phyloP scores from a whole-genome alignment of 306 rosid genomes.

The Macrotyloma uniflorum region DNA sequence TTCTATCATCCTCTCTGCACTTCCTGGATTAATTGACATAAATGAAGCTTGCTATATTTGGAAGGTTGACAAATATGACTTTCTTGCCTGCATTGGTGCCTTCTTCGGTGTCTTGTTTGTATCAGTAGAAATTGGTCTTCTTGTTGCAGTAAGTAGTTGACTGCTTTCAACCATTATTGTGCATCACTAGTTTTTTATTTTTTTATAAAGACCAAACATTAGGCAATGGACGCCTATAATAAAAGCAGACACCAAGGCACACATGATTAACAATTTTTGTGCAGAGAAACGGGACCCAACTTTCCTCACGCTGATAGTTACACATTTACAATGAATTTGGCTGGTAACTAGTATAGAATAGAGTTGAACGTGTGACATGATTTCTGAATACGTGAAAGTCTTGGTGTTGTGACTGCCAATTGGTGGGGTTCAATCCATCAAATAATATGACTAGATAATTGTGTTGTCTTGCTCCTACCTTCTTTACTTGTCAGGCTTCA shows the following conservation, averaged over 20 bases:
- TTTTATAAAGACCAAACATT: not conserved
- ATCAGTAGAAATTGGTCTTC: conserved; percentile 75
- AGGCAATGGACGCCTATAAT: not conserved
- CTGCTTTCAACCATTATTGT: not conserved
- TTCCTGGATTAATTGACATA: conserved; percentile 76
- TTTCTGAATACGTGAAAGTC: not conserved
- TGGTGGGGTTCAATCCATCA: conserved; percentile 20
- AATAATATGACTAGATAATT: conserved; percentile 1
- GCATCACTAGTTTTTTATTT: not conserved
- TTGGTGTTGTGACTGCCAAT: not conserved
- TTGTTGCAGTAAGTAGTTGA: conserved; percentile 60
- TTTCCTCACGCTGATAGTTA: not conserved
- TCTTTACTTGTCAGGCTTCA: not conserved
- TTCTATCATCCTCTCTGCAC: conserved; percentile 82
- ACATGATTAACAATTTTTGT: conserved; percentile 12
- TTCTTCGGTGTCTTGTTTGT: conserved; percentile 76
- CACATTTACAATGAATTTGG: not conserved
- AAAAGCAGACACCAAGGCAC: not conserved
- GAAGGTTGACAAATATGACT: conserved; percentile 84
- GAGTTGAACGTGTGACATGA: not conserved
- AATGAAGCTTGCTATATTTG: conserved; percentile 63
- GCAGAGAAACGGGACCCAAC: conserved; percentile 4
- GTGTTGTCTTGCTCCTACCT: not conserved
- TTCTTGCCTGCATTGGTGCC: conserved; percentile 76
- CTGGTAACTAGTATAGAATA: conserved; percentile 7